These are phyloP conservation scores for Perkinsus marinus DNA, from an alignment of 169 alveolate species.

Conservation along the genomic window DNA sequence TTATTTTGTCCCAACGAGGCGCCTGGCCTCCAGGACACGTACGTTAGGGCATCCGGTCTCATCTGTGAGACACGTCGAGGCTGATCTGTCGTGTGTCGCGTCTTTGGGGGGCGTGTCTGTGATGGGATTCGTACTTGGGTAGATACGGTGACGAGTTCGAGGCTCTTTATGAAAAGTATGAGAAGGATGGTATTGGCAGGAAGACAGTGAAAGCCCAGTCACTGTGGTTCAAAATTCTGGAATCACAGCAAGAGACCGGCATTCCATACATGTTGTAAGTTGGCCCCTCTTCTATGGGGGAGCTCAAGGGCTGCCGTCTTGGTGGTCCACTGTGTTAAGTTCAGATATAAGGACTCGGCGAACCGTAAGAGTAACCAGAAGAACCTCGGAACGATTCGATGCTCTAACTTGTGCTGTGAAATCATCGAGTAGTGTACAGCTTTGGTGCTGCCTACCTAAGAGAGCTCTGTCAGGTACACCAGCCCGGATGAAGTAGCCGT, in stretches of 20 bases:
- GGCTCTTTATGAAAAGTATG: constrained; percentile 69
- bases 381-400: constrained; percentile 90
- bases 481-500: constrained; percentile 95
- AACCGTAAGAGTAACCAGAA: constrained; percentile 88
- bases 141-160: constrained; percentile 82
- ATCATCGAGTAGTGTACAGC: constrained; percentile 57
- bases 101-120: too few species aligned
- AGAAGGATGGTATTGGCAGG: constrained; percentile 69
- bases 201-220: constrained; percentile 85
- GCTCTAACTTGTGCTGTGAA: constrained; percentile 91
- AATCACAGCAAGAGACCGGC: constrained; percentile 95
- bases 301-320: too few species aligned
- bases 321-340: background rate
- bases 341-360: constrained; percentile 68
- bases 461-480: constrained; percentile 48
- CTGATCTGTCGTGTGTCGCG: too few species aligned
- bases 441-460: background rate
- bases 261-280: constrained; percentile 95
- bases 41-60: background rate
- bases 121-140: background rate
- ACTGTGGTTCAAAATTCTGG: constrained; percentile 88
- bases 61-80: too few species aligned
- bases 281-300: constrained; percentile 13
- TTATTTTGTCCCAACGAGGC: constrained; percentile 97
- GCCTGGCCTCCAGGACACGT: constrained; percentile 76